A percentile compares a stretch with the other conserved stretches of the same genome.
phyloP scores from a whole-genome alignment of 805 yeast species.

The Myxozyma nipponensis region DNA sequence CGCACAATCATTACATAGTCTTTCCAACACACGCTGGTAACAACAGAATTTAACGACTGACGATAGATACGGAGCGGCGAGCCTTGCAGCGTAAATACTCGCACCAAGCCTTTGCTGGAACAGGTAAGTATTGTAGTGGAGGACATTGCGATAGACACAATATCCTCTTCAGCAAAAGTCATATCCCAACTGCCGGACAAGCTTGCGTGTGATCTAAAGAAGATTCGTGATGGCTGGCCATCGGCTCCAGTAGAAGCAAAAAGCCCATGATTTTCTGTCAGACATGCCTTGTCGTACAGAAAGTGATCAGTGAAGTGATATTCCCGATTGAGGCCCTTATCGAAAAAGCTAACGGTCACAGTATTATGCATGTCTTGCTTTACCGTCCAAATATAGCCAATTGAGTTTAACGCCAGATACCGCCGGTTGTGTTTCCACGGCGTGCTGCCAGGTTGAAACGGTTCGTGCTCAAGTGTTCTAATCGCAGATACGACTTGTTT shows the following conservation, averaged over 20 bases:
- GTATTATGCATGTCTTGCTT: slow-evolving; percentile 57
- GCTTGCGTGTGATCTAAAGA: slow-evolving; percentile 66
- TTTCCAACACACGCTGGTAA: slow-evolving; percentile 63
- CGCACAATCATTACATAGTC: slow-evolving; percentile 55
- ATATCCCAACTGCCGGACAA: slow-evolving; percentile 61
- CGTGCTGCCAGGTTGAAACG: slow-evolving; percentile 84
- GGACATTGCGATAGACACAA: slow-evolving; percentile 65
- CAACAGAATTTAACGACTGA: slow-evolving; percentile 67
- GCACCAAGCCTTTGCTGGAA: slow-evolving; percentile 69
- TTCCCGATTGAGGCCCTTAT: slow-evolving; percentile 67
- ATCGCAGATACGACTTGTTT: not conserved
- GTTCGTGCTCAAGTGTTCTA: slow-evolving; percentile 42
- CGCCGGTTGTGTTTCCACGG: slow-evolving; percentile 72
- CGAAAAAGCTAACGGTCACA: slow-evolving; percentile 85
- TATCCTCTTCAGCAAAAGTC: slow-evolving; percentile 41
- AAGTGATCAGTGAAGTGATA: slow-evolving; percentile 78
- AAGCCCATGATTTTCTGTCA: slow-evolving; percentile 46
- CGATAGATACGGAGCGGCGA: slow-evolving; percentile 55
- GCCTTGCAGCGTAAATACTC: slow-evolving; percentile 70
- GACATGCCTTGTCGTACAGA: slow-evolving; percentile 65
- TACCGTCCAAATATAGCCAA: slow-evolving; percentile 79
- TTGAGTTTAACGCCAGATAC: slow-evolving; percentile 46
- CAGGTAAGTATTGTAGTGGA: slow-evolving; percentile 60
- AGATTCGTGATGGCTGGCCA: slow-evolving; percentile 42
- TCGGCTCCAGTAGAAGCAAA: slow-evolving; percentile 30